phyloP scores from a whole-genome alignment of 2,329 filamentous ascomycete genomes.

The Fusarium siculi region DNA sequence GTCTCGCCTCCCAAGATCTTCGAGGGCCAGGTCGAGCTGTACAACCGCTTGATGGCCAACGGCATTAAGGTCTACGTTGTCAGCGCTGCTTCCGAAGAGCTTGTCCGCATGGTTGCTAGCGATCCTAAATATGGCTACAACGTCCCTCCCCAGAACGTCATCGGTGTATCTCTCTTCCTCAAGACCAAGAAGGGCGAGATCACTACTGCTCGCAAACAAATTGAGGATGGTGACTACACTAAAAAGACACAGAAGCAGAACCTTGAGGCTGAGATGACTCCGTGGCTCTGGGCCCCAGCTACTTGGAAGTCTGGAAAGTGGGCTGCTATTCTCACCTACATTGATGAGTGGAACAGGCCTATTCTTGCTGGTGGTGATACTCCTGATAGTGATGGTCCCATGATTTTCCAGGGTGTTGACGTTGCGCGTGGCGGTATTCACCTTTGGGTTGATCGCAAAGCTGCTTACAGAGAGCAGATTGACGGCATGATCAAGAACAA shows the following conservation, averaged over 20 bases:
- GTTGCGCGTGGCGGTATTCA: constrained; percentile 54
- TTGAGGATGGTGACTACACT: constrained; percentile 51
- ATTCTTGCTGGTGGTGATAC: constrained; percentile 57
- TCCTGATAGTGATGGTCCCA: constrained; percentile 55
- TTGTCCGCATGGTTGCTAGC: constrained; percentile 58
- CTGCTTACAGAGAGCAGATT: constrained; percentile 49
- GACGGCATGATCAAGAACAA: constrained; percentile 51
- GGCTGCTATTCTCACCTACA: constrained; percentile 55
- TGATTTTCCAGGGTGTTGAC: constrained; percentile 58
- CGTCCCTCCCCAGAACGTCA: constrained; percentile 56
- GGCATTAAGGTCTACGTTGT: constrained; percentile 58
- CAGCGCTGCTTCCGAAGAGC: constrained; percentile 55
- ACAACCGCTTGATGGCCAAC: constrained; percentile 55
- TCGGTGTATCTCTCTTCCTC: constrained; percentile 55
- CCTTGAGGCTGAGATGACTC: constrained; percentile 53
- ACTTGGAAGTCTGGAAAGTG: constrained; percentile 58
- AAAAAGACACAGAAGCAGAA: constrained; percentile 45
- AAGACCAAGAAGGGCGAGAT: constrained; percentile 45
- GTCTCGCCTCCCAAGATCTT: constrained; percentile 52
- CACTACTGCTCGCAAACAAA: constrained; percentile 54
- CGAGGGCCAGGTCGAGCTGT: constrained; percentile 55
- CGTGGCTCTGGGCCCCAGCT: constrained; percentile 56
- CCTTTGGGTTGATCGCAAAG: constrained; percentile 55
- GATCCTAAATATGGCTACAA: constrained; percentile 59
- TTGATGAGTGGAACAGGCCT: constrained; percentile 56